Conservation (phyloP, 2,329 filamentous ascomycete species). For the Verticillium tricorpus region DNA sequence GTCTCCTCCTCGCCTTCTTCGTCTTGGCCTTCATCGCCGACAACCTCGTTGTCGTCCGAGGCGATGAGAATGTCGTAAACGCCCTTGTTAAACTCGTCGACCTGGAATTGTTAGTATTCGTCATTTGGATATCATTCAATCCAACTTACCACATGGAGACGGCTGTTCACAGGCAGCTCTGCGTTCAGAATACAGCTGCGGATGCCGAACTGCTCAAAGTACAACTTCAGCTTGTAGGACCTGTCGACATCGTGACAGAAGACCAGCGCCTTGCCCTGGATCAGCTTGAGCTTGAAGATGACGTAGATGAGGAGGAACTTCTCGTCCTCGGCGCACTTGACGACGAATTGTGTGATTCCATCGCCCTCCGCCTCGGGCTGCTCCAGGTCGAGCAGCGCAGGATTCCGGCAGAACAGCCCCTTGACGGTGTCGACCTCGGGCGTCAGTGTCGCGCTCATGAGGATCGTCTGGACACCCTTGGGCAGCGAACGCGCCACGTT, state of each 20-base stretch:
- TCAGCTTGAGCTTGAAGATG: conserved; percentile 89
- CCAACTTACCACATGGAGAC: conserved; percentile 70
- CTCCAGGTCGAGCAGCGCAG: conserved; percentile 75
- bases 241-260: conserved; percentile 78
- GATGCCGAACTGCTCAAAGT: conserved; percentile 94
- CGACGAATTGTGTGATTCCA: conserved; percentile 79
- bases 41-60: conserved; percentile 82
- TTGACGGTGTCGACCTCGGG: conserved; percentile 83
- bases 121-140: background rate
- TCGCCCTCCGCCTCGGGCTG: conserved; percentile 74
- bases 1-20: conserved; percentile 32
- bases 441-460: conserved; percentile 92
- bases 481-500: conserved; percentile 74
- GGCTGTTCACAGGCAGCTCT: conserved; percentile 86
- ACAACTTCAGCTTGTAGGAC: conserved; percentile 90
- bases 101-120: background rate
- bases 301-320: conserved; percentile 92
- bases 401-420: conserved; percentile 77
- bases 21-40: conserved; percentile 58
- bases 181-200: conserved; percentile 91
- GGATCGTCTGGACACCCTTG: conserved; percentile 79
- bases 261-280: conserved; percentile 80
- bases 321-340: conserved; percentile 93
- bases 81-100: conserved; percentile 94
- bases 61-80: conserved; percentile 98